Evolutionary conservation across 2,329 filamentous ascomycete genomes (phyloP).

Genomic region (Parasarocladium wereldwijsianum): DNA sequence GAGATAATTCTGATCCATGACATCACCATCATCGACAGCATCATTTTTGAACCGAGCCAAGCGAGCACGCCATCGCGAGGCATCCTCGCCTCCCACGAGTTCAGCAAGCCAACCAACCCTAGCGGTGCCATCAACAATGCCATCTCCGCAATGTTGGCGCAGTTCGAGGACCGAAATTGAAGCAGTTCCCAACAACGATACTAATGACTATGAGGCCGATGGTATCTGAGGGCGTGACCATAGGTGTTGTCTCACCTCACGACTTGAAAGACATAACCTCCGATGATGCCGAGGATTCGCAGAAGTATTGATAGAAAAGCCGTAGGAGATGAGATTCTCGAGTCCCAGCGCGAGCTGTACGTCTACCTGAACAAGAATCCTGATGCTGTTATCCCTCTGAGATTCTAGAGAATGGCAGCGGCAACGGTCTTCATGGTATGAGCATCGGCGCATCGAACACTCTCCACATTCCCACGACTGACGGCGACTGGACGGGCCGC

Average conservation of each 20-base stretch:
- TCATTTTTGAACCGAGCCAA: constrained; percentile 28
- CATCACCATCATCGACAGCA: constrained; percentile 37
- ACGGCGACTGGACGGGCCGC: constrained; percentile 42
- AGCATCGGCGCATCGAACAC: constrained; percentile 37
- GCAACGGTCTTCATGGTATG: constrained; percentile 46
- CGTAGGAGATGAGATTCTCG: constrained; percentile 40
- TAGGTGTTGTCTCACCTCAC: constrained; percentile 34
- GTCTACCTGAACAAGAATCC: background rate
- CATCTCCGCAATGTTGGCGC: constrained; percentile 26
- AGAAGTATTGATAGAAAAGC: constrained; percentile 45
- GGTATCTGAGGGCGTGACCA: constrained; percentile 31
- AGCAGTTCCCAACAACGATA: background rate
- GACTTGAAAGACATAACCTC: constrained; percentile 38
- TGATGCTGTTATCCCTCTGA: constrained; percentile 36
- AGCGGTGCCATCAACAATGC: constrained; percentile 29
- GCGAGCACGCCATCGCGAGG: constrained; percentile 21
- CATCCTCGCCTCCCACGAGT: constrained; percentile 34
- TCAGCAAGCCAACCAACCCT: constrained; percentile 31
- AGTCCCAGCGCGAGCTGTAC: constrained; percentile 15
- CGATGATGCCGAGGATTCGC: constrained; percentile 43
- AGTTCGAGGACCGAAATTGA: constrained; percentile 9
- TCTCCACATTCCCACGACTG: constrained; percentile 34
- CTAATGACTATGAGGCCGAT: constrained; percentile 24
- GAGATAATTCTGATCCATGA: background rate
- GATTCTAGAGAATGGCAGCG: constrained; percentile 55